Evolutionary conservation across 1,139 yeast genomes (phyloP).

Genomic region (Pichiaceae sp.): DNA sequence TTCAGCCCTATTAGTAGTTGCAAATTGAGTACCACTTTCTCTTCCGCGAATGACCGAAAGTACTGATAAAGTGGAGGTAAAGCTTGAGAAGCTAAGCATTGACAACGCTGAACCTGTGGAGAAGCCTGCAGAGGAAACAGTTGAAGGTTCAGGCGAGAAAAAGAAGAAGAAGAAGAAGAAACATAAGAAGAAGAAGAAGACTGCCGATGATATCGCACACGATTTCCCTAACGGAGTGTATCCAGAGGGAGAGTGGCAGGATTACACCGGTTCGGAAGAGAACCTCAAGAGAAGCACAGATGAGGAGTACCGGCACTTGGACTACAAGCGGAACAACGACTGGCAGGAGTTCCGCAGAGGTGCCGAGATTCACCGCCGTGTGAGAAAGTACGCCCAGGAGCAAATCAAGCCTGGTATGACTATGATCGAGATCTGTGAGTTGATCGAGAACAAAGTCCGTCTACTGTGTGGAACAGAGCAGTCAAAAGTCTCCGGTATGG

Average conservation of each 20-base stretch:
- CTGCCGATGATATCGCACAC: conserved; percentile 39
- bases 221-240: conserved; percentile 66
- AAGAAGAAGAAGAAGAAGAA: conserved; percentile 41
- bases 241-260: conserved; percentile 87
- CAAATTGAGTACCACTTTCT: neutral
- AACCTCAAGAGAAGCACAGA: conserved; percentile 73
- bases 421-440: conserved; percentile 82
- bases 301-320: conserved; percentile 78
- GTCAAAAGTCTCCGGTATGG: conserved; percentile 77
- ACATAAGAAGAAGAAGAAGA: conserved; percentile 37
- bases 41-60: conserved; percentile 5
- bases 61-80: conserved; percentile 4
- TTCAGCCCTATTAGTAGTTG: too few species aligned
- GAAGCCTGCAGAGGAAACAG: conserved; percentile 25
- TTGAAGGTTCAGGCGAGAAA: conserved; percentile 41
- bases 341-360: conserved; percentile 94
- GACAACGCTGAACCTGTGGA: conserved; percentile 10
- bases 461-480: conserved; percentile 51
- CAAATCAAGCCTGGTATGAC: conserved; percentile 86
- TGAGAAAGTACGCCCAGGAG: conserved; percentile 69
- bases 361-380: conserved; percentile 92
- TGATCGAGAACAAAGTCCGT: conserved; percentile 80
- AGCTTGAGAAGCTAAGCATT: conserved; percentile 6
- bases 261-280: conserved; percentile 54
- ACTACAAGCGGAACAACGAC: conserved; percentile 51